Base-by-base conservation (phyloP, 306 rosid genomes). In the Gastrolobium bilobum region DNA sequence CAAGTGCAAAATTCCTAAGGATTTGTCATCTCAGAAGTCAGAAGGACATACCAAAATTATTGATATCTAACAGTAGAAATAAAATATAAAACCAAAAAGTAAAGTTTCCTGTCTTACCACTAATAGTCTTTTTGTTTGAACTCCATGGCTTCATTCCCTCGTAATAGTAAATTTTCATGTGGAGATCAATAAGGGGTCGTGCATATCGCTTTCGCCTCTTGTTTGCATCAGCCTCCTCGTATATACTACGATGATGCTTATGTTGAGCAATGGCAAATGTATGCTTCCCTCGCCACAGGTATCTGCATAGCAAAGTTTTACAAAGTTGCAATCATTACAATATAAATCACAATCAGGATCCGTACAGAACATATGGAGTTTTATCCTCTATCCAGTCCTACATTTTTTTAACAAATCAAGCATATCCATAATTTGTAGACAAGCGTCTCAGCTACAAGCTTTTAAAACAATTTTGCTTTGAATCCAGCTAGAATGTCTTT, bases 131-230 rank as follows among this genome's bases (percentile, higher is more conserved):
- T 85, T 91, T 93, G 52, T 33, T 51, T 34, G 89, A 83, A 81
- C 75, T 88, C 99, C 99, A 95, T 35, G 97, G 87, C 66, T 91
- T 88, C 97, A 95, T 82, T 78, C 96, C 99, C 78, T 95, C 99
- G 11, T 88, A 91, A 56, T 86, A 90, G 82, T 95, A 95, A 7
- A 95, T 95, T 87, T 93, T 95, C 98, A 95, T 90, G 88, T 93
- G 99, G 35, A 95, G 96, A 84, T 95, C 98, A 80, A 95, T 87
- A 56, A 93, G 94, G 75, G 99, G 99, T 7, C 99, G 97, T 4
- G 98, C 98, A 85, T 95, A 95, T 75, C 99, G 93, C 86, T 95
- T 95, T 71, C 98, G 89, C 84, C 99, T 89, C 81, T 95, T 95
- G 89, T 95, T 95, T 81, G 99, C 68, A 84, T 95, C 97, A 73